phyloP scores from a whole-genome alignment of 78 protist genomes.

The Acrasis kona region DNA sequence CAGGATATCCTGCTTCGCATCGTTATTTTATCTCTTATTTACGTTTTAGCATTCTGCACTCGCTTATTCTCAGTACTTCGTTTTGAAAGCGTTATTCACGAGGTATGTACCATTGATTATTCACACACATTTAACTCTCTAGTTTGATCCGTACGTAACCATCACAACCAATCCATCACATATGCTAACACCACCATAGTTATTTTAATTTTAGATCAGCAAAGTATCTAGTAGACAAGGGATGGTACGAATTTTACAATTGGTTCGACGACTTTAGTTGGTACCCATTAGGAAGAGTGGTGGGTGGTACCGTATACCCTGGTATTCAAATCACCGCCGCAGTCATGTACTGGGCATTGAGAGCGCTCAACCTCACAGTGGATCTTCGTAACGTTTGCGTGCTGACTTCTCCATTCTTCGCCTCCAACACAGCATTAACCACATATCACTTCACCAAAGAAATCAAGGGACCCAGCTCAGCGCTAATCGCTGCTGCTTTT shows the following conservation, averaged over 20 bases:
- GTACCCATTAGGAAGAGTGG: conserved; percentile 98
- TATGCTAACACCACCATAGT: too few relatives aligned
- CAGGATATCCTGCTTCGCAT: background rate
- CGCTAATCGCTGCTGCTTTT: conserved; percentile 78
- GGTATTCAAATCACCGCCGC: conserved; percentile 92
- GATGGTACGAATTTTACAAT: conserved; percentile 77
- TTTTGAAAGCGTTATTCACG: conserved; percentile 88
- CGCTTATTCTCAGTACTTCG: conserved; percentile 89
- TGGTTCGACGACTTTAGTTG: conserved; percentile 94
- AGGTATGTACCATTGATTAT: conserved; percentile 85
- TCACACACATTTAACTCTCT: conserved; percentile 82
- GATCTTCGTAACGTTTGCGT: conserved; percentile 91
- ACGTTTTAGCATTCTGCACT: conserved; percentile 62
- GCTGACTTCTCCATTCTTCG: conserved; percentile 82
- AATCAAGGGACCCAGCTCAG: conserved; percentile 12
- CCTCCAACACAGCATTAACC: conserved; percentile 68
- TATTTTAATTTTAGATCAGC: conserved; percentile 89
- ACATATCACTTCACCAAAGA: conserved; percentile 42
- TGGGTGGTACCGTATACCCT: conserved; percentile 97
- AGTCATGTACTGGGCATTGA: conserved; percentile 51
- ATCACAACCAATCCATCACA: too few relatives aligned
- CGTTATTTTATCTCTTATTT: background rate
- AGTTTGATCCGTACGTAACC: conserved; percentile 84
- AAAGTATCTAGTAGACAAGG: conserved; percentile 75
- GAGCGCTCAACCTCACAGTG: conserved; percentile 58